Evolutionary conservation across 106 monocot species (phyloP).

Genomic region (Apostasia shenzhenica): DNA sequence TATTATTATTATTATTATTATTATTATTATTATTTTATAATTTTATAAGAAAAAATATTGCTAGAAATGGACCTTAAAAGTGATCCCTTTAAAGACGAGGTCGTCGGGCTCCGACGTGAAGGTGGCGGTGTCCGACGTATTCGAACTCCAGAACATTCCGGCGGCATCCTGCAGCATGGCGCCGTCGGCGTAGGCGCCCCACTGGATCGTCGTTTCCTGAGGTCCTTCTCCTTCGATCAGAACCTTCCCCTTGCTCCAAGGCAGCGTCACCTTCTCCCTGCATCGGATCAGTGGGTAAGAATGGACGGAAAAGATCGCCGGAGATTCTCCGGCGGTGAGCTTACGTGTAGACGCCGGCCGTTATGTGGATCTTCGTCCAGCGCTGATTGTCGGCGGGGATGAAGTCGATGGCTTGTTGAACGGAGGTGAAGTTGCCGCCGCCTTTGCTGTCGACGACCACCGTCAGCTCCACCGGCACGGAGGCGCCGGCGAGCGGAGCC

Average conservation of each 20-base stretch:
- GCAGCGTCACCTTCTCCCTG: constrained; percentile 24
- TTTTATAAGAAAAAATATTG: not conserved
- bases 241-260: constrained; percentile 2
- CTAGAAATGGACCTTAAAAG: not conserved
- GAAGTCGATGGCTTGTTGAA: constrained; percentile 23
- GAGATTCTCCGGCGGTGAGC: not conserved
- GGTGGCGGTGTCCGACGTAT: not conserved
- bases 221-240: constrained; percentile 14
- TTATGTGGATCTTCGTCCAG: constrained; percentile 17
- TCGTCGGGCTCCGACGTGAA: not conserved
- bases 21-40: not conserved
- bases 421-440: not conserved
- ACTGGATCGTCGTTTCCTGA: constrained; percentile 4
- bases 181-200: not conserved
- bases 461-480: not conserved
- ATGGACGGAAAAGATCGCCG: not conserved
- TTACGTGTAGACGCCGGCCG: constrained; percentile 17
- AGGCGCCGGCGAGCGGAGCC: no score
- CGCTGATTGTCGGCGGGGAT: constrained; percentile 15
- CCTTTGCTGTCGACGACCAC: not conserved
- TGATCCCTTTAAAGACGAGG: not conserved
- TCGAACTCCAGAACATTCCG: not conserved
- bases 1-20: not conserved
- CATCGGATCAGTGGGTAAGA: not conserved
- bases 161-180: no score